Percentiles rank a stretch among this genome's conserved stretches.
phyloP scores from a whole-genome alignment of 176 grass and related monocot genomes.

The Eragrostis curvula region DNA sequence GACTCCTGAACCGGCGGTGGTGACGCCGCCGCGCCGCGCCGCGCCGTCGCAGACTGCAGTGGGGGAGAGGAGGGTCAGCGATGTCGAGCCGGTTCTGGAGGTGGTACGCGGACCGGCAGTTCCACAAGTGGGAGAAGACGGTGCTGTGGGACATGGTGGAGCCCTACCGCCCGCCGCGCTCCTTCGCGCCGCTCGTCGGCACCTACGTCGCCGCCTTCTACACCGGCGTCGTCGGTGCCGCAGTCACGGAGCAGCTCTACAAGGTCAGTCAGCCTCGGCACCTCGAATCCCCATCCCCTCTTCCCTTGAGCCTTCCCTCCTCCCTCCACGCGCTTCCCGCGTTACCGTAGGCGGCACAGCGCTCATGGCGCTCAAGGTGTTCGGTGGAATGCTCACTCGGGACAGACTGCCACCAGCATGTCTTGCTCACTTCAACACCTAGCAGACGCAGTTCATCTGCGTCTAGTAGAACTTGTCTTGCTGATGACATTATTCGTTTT shows the following conservation, averaged over 20 bases:
- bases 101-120: constrained; percentile 93
- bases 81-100: constrained; percentile 86
- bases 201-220: constrained; percentile 95
- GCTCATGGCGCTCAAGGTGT: background rate
- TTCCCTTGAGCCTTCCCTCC: background rate
- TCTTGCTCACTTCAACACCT: background rate
- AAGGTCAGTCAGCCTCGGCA: constrained; percentile 43
- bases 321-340: background rate
- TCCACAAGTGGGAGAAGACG: constrained; percentile 95
- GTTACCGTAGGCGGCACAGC: background rate
- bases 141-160: constrained; percentile 97
- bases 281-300: background rate
- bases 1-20: constrained; percentile 9
- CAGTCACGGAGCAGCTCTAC: constrained; percentile 91
- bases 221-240: constrained; percentile 78
- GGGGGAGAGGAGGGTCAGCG: background rate
- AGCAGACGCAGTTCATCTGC: background rate
- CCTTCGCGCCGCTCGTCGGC: constrained; percentile 78
- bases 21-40: background rate
- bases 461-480: background rate
- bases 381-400: constrained; percentile 38
- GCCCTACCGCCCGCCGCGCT: constrained; percentile 73
- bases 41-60: background rate
- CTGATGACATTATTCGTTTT: background rate
- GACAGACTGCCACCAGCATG: background rate